Percentiles rank a stretch among this genome's conserved stretches.
Evolutionary conservation across 2,329 filamentous ascomycete genomes (phyloP).

Genomic region (Fusarium austroafricanum): DNA sequence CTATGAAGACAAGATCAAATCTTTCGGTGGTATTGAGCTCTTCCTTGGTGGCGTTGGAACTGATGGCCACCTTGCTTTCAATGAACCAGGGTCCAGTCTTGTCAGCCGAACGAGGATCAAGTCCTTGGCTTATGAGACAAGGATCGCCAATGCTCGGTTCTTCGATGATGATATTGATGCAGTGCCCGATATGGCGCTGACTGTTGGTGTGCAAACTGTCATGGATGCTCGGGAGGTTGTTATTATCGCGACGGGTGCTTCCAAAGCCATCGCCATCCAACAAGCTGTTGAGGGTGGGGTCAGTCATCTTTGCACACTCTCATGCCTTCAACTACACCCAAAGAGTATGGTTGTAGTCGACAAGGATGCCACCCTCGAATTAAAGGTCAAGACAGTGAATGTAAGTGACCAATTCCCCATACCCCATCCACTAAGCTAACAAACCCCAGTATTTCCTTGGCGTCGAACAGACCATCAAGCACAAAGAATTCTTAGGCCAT

Average conservation of each 20-base stretch:
- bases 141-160: conserved; percentile 6
- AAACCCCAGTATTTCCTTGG: neutral
- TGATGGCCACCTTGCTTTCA: conserved; percentile 12
- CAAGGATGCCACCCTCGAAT: conserved; percentile 11
- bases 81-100: conserved; percentile 11
- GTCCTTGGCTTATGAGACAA: conserved; percentile 16
- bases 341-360: conserved; percentile 17
- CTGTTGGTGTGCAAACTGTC: conserved; percentile 11
- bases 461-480: conserved; percentile 9
- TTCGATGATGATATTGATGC: conserved; percentile 11
- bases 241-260: neutral
- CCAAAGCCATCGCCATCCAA: neutral
- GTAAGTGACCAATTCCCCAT: neutral
- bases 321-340: conserved; percentile 5
- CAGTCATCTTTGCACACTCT: conserved; percentile 15
- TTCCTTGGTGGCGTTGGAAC: conserved; percentile 16
- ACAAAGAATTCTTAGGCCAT: neutral
- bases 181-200: conserved; percentile 12
- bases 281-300: conserved; percentile 13
- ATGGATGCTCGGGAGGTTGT: conserved; percentile 27
- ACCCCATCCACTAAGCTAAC: neutral
- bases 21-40: conserved; percentile 1
- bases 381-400: conserved; percentile 14
- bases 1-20: conserved; percentile 12
- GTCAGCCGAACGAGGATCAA: conserved; percentile 10